Base-by-base conservation (phyloP, 257 asterid species). In the Solanum peruvianum region DNA sequence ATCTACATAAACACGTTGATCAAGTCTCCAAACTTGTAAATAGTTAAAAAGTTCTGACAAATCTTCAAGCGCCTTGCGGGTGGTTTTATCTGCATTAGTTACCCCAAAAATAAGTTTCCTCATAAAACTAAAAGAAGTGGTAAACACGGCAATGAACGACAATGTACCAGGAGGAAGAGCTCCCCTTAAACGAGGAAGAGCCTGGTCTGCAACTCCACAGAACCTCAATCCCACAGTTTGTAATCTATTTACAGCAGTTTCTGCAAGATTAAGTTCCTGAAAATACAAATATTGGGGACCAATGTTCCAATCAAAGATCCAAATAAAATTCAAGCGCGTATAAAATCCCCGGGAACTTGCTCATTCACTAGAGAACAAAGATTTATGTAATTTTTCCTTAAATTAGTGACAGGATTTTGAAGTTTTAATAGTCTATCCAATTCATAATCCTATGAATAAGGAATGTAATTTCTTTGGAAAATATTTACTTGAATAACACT, bases 161-260 rank as follows among this genome's bases (percentile, higher is more conserved):
- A 88, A 85, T 85, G 88, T 94, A 95, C 99, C 99, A 77, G 94
- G 93, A 88, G 98, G 96, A 88, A 97, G 94, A 86, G 99, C 99
- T 72, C 99, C 99, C 91, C 99, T 93, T 85, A 97, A 92, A 90
- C 99, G 96, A 69, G 99, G 97, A 90, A 97, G 96, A 58, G 95
- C 94, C 90, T 93, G 98, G 92, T 97, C 98, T 87, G 94, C 95
- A 92, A 91, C 88, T 90, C 97, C 99, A 89, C 98, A 97, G 89
- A 97, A 97, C 92, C 99, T 94, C 90, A 95, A 90, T 88, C 98
- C 99, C 80, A 97, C 99, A 49, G 98, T 95, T 87, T 97, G 99
- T 89, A 97, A 93, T 92, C 98, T 95, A 90, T 97, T 93, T 88
- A 95, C 92, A 71, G 91, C 93, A 90, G 92, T 96, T 89, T 95